Evolutionary conservation across 257 asterid genomes (phyloP).

Genomic region (Henckelia pumila): DNA sequence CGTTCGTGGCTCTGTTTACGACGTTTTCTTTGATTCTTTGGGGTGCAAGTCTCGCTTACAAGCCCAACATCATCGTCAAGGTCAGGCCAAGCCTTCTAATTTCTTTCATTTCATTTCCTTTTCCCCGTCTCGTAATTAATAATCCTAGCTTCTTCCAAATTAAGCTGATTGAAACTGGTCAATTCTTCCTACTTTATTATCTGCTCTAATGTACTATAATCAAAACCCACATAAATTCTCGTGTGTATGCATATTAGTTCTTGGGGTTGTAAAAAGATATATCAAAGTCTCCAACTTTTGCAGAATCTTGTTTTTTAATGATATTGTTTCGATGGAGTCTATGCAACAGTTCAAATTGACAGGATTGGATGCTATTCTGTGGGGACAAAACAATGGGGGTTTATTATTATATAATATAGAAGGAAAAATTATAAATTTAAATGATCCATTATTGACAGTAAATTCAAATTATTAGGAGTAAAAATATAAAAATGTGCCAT

Average conservation of each 20-base stretch:
- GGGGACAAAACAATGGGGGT: no score
- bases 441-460: no score
- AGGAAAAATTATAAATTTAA: not conserved
- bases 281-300: not conserved
- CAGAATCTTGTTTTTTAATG: not conserved
- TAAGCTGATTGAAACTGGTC: not conserved
- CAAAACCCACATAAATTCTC: no score
- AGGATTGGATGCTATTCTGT: not conserved
- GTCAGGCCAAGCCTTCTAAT: constrained; percentile 43
- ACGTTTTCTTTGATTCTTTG: constrained; percentile 69
- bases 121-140: not conserved
- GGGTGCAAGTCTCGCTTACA: constrained; percentile 64
- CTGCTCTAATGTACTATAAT: no score
- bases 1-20: constrained; percentile 56
- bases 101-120: not conserved
- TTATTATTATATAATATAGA: no score
- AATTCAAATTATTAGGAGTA: no score
- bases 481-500: no score
- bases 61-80: constrained; percentile 66
- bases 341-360: constrained; percentile 1
- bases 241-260: not conserved
- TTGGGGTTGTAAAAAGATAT: not conserved
- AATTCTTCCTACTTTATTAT: no score
- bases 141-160: no score
- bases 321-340: not conserved